Percentiles rank a stretch among this genome's conserved stretches.
These are phyloP conservation scores for Gastroboletus turbinatus DNA, from an alignment of 1,284 basidiomycete species.

Conservation along the genomic window DNA sequence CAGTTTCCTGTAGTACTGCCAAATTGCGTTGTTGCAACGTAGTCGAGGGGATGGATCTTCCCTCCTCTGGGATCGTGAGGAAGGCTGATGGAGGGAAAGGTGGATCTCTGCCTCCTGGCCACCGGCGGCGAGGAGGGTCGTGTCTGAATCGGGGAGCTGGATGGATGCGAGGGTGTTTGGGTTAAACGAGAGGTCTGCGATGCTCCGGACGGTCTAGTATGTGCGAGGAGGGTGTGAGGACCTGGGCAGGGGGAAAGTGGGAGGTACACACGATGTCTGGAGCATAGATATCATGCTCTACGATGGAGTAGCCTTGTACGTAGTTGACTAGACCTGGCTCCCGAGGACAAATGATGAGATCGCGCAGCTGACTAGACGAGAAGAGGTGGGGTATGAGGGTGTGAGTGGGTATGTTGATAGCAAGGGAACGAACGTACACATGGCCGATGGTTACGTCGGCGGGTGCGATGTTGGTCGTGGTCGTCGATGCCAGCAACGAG, in stretches of 20 bases:
- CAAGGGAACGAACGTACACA: conserved; percentile 51
- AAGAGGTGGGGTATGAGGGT: conserved; percentile 5
- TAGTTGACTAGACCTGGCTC: conserved; percentile 70
- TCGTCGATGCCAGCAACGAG: conserved; percentile 44
- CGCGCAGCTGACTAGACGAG: conserved; percentile 65
- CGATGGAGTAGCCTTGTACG: conserved; percentile 53
- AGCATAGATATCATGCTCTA: conserved; percentile 62
- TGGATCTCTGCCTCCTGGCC: conserved; percentile 82
- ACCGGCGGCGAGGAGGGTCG: conserved; percentile 76
- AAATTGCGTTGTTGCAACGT: conserved; percentile 38
- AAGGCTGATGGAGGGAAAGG: conserved; percentile 52
- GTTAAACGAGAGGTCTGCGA: conserved; percentile 58
- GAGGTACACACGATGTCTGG: conserved; percentile 48
- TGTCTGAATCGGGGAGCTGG: conserved; percentile 49
- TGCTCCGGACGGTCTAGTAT: conserved; percentile 46
- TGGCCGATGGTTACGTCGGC: conserved; percentile 62
- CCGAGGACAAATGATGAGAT: conserved; percentile 72
- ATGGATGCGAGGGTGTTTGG: conserved; percentile 72
- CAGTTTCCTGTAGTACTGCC: conserved; percentile 58
- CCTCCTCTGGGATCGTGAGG: conserved; percentile 27
- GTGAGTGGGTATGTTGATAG: background rate
- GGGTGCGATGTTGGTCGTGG: conserved; percentile 45
- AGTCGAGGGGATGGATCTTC: conserved; percentile 12
- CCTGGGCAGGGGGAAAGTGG: conserved; percentile 9
- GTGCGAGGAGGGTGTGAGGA: conserved; percentile 12